Evolutionary conservation across 2,329 filamentous ascomycete species (phyloP).

Genomic region (Venturia oleaginea): DNA sequence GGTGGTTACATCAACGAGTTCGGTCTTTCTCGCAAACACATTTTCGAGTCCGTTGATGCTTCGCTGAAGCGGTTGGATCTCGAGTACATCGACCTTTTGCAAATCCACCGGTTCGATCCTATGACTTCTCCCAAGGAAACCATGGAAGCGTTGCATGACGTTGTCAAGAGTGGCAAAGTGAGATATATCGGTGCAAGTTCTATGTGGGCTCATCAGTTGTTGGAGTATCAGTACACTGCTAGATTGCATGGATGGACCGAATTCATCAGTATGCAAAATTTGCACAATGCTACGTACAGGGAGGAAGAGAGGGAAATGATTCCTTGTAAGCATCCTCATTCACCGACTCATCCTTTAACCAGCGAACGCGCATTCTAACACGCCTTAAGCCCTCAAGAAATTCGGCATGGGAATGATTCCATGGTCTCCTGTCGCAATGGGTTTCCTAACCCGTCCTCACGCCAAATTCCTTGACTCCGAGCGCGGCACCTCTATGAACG

Average conservation of each 20-base stretch:
- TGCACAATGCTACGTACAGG: constrained; percentile 36
- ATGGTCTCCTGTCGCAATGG: constrained; percentile 19
- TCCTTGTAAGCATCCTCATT: constrained; percentile 26
- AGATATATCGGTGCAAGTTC: constrained; percentile 14
- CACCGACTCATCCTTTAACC: neutral
- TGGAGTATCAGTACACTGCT: constrained; percentile 12
- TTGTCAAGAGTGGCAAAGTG: constrained; percentile 35
- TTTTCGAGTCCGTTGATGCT: constrained; percentile 39
- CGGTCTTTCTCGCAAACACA: constrained; percentile 32
- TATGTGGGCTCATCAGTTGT: constrained; percentile 16
- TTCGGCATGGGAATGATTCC: constrained; percentile 34
- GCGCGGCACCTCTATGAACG: constrained; percentile 12
- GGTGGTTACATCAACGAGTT: constrained; percentile 43
- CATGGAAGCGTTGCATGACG: constrained; percentile 38
- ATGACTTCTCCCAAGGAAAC: constrained; percentile 36
- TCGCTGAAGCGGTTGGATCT: constrained; percentile 35
- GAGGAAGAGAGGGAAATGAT: constrained; percentile 49
- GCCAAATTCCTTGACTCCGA: constrained; percentile 20
- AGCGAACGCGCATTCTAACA: neutral
- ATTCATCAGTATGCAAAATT: constrained; percentile 14
- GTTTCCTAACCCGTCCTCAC: constrained; percentile 19
- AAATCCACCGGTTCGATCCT: constrained; percentile 42
- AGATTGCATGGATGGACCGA: constrained; percentile 15
- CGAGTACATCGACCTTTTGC: constrained; percentile 42
- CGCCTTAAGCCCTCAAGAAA: constrained; percentile 14